Evolutionary conservation across 768 basidiomycete species (phyloP), one percentile per base, ranked within the genome.

Genomic region (Tremella fuciformis): DNA sequence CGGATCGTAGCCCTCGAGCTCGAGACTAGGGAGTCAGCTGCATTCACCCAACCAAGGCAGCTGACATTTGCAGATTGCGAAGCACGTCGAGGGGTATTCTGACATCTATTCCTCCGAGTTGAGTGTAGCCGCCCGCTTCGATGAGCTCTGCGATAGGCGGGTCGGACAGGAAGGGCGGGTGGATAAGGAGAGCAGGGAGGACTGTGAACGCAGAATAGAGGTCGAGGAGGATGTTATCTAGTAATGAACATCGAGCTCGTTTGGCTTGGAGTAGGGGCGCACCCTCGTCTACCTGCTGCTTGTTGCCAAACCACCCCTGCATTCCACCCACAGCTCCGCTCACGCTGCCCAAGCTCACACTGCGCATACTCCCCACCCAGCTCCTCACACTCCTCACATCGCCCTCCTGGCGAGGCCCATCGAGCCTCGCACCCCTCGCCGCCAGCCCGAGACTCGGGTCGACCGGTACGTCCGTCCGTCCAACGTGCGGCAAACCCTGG

Each of bases 341-440:
- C 46, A 54, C 46, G 59, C 74, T 73, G 1, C 67, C 69, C 52
- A 74, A 53, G 57, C 71, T 69, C 2, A 75, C 73, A 49, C 70
- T 73, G 34, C 72, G 40, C 69, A 76, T 67, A 63, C 73, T 75
- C 0, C 75, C 75, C 9, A 74, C 75, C 75, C 75, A 76, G 51
- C 73, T 75, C 47, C 65, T 57, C 4, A 76, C 72, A 53, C 68
- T 71, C 56, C 61, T 60, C 16, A 75, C 71, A 64, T 76, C 75
- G 1, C 73, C 75, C 50, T 74, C 73, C n/a, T 59, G 50, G 40
- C 50, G n/a, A 46, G 56, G 6, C 55, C 49, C 29, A 40, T 62
- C 61, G 25, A 57, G 47, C 16, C 64, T 52, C n/a, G 67, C 64
- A 9, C 74, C 74, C 21, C 70, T 52, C 16, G 73, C 66, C 21